These are phyloP conservation scores for Cytidiella melzeri DNA, from an alignment of 768 basidiomycete species.

Conservation along the genomic window DNA sequence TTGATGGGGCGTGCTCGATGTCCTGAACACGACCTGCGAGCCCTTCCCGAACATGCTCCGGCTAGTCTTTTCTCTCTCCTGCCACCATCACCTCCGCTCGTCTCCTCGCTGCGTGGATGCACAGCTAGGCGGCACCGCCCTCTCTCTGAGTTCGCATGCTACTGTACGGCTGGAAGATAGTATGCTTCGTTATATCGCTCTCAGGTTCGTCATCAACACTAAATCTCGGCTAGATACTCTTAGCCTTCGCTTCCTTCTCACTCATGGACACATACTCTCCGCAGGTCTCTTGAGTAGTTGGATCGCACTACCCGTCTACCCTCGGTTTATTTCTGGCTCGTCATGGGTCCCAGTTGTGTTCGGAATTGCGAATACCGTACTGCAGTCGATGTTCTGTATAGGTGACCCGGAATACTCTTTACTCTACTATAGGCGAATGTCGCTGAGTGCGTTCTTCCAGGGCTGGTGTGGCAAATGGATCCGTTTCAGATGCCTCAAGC, in stretches of 20 bases:
- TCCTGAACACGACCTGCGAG: not conserved
- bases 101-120: slow-evolving; percentile 5
- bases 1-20: not conserved
- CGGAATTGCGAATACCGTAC: slow-evolving; percentile 40
- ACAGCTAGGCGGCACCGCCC: slow-evolving; percentile 1
- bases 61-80: not conserved
- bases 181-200: slow-evolving; percentile 54
- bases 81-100: slow-evolving; percentile 6
- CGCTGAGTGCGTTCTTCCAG: too few species aligned
- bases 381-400: slow-evolving; percentile 54
- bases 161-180: slow-evolving; percentile 46
- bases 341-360: slow-evolving; percentile 47
- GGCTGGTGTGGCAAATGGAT: slow-evolving; percentile 60
- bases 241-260: not conserved
- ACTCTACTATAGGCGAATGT: too few species aligned
- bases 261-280: not conserved
- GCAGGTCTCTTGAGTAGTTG: slow-evolving; percentile 48
- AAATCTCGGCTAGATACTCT: not conserved
- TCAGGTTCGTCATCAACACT: slow-evolving; percentile 33
- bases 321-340: slow-evolving; percentile 31
- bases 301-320: slow-evolving; percentile 40
- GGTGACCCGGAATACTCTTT: too few species aligned
- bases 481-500: slow-evolving; percentile 48
- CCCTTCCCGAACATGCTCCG: not conserved
- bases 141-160: slow-evolving; percentile 35